Conservation (phyloP, 2,329 filamentous ascomycete genomes). For the Colletotrichum caudatum region DNA sequence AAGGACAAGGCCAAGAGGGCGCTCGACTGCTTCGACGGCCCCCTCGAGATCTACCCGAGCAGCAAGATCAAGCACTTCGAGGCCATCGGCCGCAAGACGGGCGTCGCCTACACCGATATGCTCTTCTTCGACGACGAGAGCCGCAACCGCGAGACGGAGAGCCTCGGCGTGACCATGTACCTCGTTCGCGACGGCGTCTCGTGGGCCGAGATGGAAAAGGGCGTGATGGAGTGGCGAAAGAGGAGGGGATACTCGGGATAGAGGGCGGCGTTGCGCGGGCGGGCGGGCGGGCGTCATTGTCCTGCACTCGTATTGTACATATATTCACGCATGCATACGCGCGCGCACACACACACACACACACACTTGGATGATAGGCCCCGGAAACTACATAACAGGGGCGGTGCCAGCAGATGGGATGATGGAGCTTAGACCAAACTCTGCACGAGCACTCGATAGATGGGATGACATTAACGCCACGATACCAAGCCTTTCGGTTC, state of each 20-base stretch:
- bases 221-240: slow-evolving; percentile 84
- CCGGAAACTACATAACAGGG: no score
- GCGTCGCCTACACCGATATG: slow-evolving; percentile 83
- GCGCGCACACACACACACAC: neutral
- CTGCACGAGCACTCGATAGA: neutral
- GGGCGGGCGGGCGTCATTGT: no score
- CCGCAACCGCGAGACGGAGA: slow-evolving; percentile 84
- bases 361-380: neutral
- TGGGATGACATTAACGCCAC: slow-evolving; percentile 21
- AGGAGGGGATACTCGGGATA: slow-evolving; percentile 64
- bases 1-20: slow-evolving; percentile 57
- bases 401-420: neutral
- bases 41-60: slow-evolving; percentile 77
- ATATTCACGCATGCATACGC: neutral
- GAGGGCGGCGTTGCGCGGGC: neutral
- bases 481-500: slow-evolving; percentile 17
- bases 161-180: slow-evolving; percentile 84
- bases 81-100: slow-evolving; percentile 76
- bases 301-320: neutral
- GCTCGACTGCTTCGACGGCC: slow-evolving; percentile 70
- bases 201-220: slow-evolving; percentile 81
- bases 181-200: slow-evolving; percentile 84
- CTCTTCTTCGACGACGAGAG: slow-evolving; percentile 96
- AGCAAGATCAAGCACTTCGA: slow-evolving; percentile 90
- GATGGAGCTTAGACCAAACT: slow-evolving; percentile 3